A percentile compares a stretch with the other conserved stretches of the same genome.
These are phyloP conservation scores for Pueraria montana DNA, from an alignment of 306 rosid genomes.

Conservation along the genomic window DNA sequence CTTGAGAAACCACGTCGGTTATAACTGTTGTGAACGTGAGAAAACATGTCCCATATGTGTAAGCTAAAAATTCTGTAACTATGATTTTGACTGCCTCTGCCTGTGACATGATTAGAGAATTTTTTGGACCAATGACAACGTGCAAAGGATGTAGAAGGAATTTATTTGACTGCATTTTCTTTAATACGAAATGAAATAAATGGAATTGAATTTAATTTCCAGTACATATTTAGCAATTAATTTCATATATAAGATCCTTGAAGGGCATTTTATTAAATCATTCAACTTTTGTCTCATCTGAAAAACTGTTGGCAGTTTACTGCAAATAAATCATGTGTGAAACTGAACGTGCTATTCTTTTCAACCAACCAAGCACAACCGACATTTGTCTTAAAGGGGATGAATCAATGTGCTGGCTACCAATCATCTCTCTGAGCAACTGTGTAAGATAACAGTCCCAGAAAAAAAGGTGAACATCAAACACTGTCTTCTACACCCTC, in stretches of 20 bases:
- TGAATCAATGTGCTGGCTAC: constrained; percentile 70
- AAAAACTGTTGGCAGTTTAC: constrained; percentile 52
- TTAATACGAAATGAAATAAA: not conserved
- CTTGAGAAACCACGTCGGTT: not conserved
- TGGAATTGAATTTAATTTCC: not conserved
- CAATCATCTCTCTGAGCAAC: constrained; percentile 48
- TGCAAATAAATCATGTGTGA: constrained; percentile 45
- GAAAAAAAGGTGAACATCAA: constrained; percentile 39
- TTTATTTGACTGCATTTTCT: constrained; percentile 6
- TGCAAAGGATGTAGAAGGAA: not conserved
- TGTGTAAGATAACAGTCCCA: constrained; percentile 40
- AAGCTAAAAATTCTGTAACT: not conserved
- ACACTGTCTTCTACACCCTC: constrained; percentile 12
- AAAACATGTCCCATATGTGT: not conserved
- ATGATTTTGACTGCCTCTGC: not conserved
- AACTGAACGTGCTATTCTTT: constrained; percentile 48
- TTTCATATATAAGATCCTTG: too few species aligned
- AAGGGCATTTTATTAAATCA: constrained; percentile 22
- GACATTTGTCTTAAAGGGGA: constrained; percentile 70
- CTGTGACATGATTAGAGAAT: constrained; percentile 2
- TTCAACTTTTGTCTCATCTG: constrained; percentile 41
- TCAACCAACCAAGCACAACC: constrained; percentile 57
- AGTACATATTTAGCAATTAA: too few species aligned
- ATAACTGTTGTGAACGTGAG: not conserved
- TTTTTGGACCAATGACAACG: constrained; percentile 29